phyloP scores from a whole-genome alignment of 1,139 yeast species.

The Kluyveromyces sp. region DNA sequence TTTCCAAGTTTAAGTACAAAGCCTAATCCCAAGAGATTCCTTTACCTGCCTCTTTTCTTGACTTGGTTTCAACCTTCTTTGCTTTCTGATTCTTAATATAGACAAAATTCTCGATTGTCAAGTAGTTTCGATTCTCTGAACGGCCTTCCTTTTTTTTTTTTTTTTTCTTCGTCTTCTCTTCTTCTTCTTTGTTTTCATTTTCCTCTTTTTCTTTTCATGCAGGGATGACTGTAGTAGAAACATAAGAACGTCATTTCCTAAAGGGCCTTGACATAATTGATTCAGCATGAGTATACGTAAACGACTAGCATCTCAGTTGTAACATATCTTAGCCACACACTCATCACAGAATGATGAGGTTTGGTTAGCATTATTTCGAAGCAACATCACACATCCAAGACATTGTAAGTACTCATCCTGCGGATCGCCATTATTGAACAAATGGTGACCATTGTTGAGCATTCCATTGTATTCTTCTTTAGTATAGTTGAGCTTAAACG shows the following conservation, averaged over 20 bases:
- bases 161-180: too few relatives aligned
- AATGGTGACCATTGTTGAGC: constrained; percentile 44
- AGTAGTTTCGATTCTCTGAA: too few relatives aligned
- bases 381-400: constrained; percentile 51
- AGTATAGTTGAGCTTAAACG: constrained; percentile 48
- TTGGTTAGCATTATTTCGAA: constrained; percentile 46
- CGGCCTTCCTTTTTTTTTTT: too few relatives aligned
- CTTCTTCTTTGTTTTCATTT: too few relatives aligned
- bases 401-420: constrained; percentile 41
- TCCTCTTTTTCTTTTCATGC: too few relatives aligned
- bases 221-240: background rate
- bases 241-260: background rate
- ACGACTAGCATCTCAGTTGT: constrained; percentile 14
- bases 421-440: constrained; percentile 39
- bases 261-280: too few relatives aligned
- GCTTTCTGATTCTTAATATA: too few relatives aligned
- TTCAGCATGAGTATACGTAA: background rate
- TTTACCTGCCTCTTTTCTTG: too few relatives aligned
- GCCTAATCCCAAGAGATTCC: too few relatives aligned
- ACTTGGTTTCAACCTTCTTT: too few relatives aligned
- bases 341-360: constrained; percentile 27
- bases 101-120: too few relatives aligned
- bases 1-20: too few relatives aligned
- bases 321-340: constrained; percentile 38
- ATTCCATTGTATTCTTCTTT: constrained; percentile 37